Conservation (phyloP, 257 asterid species). For the Echites panduratus region DNA sequence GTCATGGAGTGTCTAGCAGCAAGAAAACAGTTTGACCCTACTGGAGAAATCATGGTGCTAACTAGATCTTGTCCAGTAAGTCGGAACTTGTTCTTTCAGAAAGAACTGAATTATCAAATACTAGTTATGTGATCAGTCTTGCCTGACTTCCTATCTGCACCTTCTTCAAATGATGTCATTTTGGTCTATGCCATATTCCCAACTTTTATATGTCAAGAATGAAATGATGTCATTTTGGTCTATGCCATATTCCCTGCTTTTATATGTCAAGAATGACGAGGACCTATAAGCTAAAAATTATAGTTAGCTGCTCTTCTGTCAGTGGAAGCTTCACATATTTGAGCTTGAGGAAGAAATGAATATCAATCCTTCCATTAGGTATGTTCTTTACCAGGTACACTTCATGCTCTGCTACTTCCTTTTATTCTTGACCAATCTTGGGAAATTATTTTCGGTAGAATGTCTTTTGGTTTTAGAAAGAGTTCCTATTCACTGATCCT, state of each 20-base stretch:
- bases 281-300: not conserved
- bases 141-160: not conserved
- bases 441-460: not conserved
- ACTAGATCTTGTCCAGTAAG: conserved; percentile 28
- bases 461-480: not conserved
- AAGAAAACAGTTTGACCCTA: conserved; percentile 24
- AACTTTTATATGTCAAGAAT: not conserved
- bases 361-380: conserved; percentile 24
- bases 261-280: not conserved
- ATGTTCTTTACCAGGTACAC: conserved; percentile 23
- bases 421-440: not conserved
- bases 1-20: conserved; percentile 24
- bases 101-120: not conserved
- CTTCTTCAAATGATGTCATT: not conserved
- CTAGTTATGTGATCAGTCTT: not conserved
- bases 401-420: not conserved
- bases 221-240: not conserved
- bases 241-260: not conserved
- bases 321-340: conserved; percentile 33
- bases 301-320: conserved; percentile 5
- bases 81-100: conserved; percentile 1
- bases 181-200: not conserved
- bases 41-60: conserved; percentile 24
- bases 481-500: not conserved
- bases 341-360: conserved; percentile 29